phyloP scores from a whole-genome alignment of 2,329 filamentous ascomycete species.

The Zymoseptoria brevis region DNA sequence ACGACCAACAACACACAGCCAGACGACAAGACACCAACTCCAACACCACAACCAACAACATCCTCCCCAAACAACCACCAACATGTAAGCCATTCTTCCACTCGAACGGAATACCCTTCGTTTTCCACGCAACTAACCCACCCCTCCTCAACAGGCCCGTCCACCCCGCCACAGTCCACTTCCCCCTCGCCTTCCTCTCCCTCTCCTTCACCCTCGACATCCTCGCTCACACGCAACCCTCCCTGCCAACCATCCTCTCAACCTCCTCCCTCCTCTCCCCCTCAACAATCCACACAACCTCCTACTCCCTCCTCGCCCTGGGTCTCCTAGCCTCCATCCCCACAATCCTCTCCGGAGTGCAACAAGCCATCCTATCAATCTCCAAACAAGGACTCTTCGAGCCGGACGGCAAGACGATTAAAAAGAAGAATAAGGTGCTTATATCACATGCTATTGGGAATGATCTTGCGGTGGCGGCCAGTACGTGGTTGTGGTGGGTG shows the following conservation, averaged over 20 bases:
- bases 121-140: neutral
- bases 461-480: slow-evolving; percentile 34
- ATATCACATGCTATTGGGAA: slow-evolving; percentile 38
- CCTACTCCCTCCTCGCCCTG: slow-evolving; percentile 39
- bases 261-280: slow-evolving; percentile 29
- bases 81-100: neutral
- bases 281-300: slow-evolving; percentile 29
- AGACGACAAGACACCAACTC: neutral
- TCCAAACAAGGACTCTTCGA: slow-evolving; percentile 37
- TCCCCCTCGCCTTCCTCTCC: slow-evolving; percentile 40
- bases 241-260: slow-evolving; percentile 24
- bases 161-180: slow-evolving; percentile 42
- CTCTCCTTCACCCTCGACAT: slow-evolving; percentile 37
- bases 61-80: neutral
- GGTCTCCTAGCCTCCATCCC: slow-evolving; percentile 31
- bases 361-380: slow-evolving; percentile 36
- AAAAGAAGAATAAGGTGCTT: slow-evolving; percentile 35
- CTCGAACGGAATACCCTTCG: too few species aligned
- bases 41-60: neutral
- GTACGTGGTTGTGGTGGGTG: slow-evolving; percentile 37
- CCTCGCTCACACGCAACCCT: slow-evolving; percentile 29
- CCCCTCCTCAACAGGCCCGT: slow-evolving; percentile 28
- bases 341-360: slow-evolving; percentile 27
- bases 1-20: neutral
- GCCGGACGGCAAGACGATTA: slow-evolving; percentile 27